Base-by-base conservation (phyloP, 495 filamentous ascomycete species). In the Niebla homalea region DNA sequence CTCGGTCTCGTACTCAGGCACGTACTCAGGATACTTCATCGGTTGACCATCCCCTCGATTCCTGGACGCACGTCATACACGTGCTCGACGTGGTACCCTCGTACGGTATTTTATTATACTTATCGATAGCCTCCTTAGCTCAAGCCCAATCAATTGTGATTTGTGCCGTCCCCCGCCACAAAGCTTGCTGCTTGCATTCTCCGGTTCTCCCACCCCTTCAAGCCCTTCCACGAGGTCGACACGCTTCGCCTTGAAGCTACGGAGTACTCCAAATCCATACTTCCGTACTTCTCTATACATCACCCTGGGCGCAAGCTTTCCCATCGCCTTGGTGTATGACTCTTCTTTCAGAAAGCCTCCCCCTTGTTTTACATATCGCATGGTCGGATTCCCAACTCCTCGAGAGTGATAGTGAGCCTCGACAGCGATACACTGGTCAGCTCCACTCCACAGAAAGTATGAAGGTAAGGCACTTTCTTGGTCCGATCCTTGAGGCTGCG, bases 371-470 rank as follows among this genome's bases (percentile, higher is more conserved):
- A 15, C 5, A 22, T 15, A 41, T 41, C 12, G 39, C 39, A 41
- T 41, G 39, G 39, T 41, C 39, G 21, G 10, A 8, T 15, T 19
- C 21, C 16, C 39, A 18, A 0, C 39, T 15, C 6, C n/a, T 22
- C 10, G 39, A 19, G 16, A 22, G 21, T 22, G 39, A 19, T 15
- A 19, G 39, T 22, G 39, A 41, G 39, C 39, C 16, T 41, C 39
- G 21, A 41, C 39, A 7, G 8, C 16, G 39, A 18, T 22, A 41
- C 21, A 11, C 39, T 18, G 18, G 16, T 12, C 39, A 41, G 16
- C 39, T 41, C 50, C 26, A 37, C 37, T 32, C 51, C 44, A 38
- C 46, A 36, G 42, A 18, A 51, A 23, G n/a, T 23, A 46, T 46
- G 43, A 46, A 20, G 43, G 43, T 46, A 21, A 21, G 43, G n/a